These are phyloP conservation scores for Quercus variabilis DNA, from an alignment of 306 rosid species.

Conservation along the genomic window DNA sequence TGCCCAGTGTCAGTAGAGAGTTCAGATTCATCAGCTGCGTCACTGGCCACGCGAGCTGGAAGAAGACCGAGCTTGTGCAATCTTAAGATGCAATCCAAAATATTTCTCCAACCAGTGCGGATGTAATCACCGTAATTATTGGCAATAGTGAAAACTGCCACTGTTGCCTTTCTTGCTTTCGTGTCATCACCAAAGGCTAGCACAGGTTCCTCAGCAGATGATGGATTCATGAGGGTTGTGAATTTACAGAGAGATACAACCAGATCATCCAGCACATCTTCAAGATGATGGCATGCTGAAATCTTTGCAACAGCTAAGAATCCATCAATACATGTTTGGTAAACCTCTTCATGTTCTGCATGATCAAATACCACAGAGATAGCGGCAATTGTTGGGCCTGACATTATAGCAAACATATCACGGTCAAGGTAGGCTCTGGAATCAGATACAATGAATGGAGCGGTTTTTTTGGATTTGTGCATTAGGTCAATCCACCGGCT, in stretches of 20 bases:
- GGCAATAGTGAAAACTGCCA: constrained; percentile 89
- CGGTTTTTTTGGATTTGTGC: constrained; percentile 81
- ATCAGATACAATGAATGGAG: constrained; percentile 87
- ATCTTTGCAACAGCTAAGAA: constrained; percentile 93
- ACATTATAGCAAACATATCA: constrained; percentile 96
- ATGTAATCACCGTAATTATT: constrained; percentile 93
- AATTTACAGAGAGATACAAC: constrained; percentile 97
- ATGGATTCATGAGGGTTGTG: constrained; percentile 85
- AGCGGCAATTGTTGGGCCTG: constrained; percentile 98
- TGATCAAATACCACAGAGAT: constrained; percentile 98
- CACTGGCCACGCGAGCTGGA: constrained; percentile 97
- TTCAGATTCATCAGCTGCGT: constrained; percentile 89
- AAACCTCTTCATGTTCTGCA: constrained; percentile 89
- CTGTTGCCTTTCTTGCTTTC: constrained; percentile 96
- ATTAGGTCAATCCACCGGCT: constrained; percentile 95
- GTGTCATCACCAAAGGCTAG: constrained; percentile 92
- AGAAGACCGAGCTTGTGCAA: constrained; percentile 97
- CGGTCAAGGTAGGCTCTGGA: constrained; percentile 87
- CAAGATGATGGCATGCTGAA: constrained; percentile 97
- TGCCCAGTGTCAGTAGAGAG: constrained; percentile 71
- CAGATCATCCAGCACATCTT: constrained; percentile 96
- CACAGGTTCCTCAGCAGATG: constrained; percentile 85
- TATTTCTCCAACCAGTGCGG: constrained; percentile 97
- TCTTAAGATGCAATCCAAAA: constrained; percentile 89
- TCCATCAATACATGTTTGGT: constrained; percentile 94